Evolutionary conservation across 192 early-diverging fungal genomes (phyloP).

Genomic region (Glomus cerebriforme): DNA sequence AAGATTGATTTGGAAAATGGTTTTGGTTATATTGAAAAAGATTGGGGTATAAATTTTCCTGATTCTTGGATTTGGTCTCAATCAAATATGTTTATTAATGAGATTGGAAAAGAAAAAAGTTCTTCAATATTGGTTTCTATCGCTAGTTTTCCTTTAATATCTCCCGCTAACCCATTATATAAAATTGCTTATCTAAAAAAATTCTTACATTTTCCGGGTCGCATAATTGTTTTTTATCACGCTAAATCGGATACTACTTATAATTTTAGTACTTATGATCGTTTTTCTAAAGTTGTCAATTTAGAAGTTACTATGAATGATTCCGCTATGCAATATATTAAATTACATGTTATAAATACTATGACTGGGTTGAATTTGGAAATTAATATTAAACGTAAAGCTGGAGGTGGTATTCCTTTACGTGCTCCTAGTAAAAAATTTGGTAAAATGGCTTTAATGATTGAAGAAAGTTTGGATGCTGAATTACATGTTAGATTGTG

Average conservation of each 20-base stretch:
- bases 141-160: slow-evolving; percentile 11
- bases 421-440: slow-evolving; percentile 40
- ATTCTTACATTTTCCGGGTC: slow-evolving; percentile 31
- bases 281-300: slow-evolving; percentile 10
- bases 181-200: not conserved
- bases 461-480: slow-evolving; percentile 39
- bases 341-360: slow-evolving; percentile 25
- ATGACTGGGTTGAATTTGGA: slow-evolving; percentile 21
- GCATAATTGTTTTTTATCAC: slow-evolving; percentile 40
- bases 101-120: slow-evolving; percentile 19
- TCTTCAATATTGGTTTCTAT: slow-evolving; percentile 39
- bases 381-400: slow-evolving; percentile 36
- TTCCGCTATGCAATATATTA: slow-evolving; percentile 28
- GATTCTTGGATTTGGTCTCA: slow-evolving; percentile 56
- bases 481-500: slow-evolving; percentile 33
- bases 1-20: slow-evolving; percentile 37
- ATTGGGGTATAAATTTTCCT: slow-evolving; percentile 55
- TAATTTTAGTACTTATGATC: slow-evolving; percentile 44
- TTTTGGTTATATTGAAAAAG: slow-evolving; percentile 52
- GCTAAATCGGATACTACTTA: slow-evolving; percentile 41
- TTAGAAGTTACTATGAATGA: slow-evolving; percentile 34
- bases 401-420: slow-evolving; percentile 44
- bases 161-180: not conserved
- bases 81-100: slow-evolving; percentile 42
- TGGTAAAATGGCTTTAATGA: slow-evolving; percentile 36